Percentiles rank a stretch among this genome's conserved stretches.
Conservation (phyloP, 768 basidiomycete species). For the Terana coerulea region DNA sequence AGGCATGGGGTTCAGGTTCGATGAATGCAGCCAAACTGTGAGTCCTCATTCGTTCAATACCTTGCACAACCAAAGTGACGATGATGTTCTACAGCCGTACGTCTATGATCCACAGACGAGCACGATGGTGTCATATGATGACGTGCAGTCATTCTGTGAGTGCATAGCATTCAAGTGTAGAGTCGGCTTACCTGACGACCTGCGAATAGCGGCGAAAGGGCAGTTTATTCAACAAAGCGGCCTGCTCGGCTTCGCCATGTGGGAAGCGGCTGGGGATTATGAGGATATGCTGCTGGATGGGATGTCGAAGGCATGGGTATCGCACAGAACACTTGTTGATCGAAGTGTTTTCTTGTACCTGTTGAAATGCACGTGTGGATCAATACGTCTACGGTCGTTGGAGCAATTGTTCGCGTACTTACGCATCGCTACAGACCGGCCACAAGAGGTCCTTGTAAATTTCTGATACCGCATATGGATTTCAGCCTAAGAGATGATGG, state of each 20-base stretch:
- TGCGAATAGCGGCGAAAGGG: constrained; percentile 38
- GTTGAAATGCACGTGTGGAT: too few species aligned
- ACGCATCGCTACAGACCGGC: too few species aligned
- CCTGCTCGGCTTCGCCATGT: constrained; percentile 43
- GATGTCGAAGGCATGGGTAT: constrained; percentile 31
- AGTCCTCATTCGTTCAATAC: neutral
- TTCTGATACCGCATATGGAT: too few species aligned
- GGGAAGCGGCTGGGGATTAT: constrained; percentile 41
- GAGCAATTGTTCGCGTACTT: too few species aligned
- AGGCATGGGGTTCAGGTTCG: constrained; percentile 42
- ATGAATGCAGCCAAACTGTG: constrained; percentile 31
- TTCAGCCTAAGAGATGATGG: too few species aligned
- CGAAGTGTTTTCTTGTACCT: too few species aligned
- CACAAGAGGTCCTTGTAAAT: too few species aligned
- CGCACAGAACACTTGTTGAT: neutral
- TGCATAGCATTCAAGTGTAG: neutral
- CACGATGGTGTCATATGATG: constrained; percentile 32
- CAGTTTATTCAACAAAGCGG: constrained; percentile 30
- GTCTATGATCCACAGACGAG: constrained; percentile 25
- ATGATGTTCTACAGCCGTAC: constrained; percentile 21
- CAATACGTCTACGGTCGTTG: too few species aligned
- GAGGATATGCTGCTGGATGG: constrained; percentile 56
- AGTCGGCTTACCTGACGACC: neutral
- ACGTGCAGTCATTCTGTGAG: constrained; percentile 27
- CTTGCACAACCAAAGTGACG: neutral